Conservation (phyloP, 1,139 yeast species). For the Wickerhamiella pararugosa region DNA sequence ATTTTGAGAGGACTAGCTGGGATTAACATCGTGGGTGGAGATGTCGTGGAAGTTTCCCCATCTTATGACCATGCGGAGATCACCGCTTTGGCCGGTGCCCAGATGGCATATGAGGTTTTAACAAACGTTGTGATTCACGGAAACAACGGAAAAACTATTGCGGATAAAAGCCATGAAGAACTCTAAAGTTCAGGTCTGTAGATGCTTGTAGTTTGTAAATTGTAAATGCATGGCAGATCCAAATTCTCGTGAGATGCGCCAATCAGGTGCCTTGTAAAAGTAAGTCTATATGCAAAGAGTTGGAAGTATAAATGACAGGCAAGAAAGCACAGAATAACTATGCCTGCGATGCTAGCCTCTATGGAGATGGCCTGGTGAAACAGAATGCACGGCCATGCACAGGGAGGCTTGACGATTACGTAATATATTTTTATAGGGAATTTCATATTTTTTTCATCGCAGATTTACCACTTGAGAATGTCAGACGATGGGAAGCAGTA, state of each 20-base stretch:
- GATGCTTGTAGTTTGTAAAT: not conserved
- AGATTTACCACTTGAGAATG: not conserved
- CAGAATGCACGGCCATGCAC: no score
- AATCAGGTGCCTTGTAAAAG: no score
- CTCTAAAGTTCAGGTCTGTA: not conserved
- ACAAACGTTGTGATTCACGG: conserved; percentile 63
- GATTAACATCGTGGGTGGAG: conserved; percentile 59
- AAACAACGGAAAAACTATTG: conserved; percentile 12
- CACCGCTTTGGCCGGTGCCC: conserved; percentile 66
- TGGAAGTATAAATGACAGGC: no score
- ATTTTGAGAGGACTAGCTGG: conserved; percentile 43
- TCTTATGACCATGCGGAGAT: conserved; percentile 56
- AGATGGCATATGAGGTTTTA: conserved; percentile 51
- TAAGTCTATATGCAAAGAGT: no score
- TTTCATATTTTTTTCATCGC: no score
- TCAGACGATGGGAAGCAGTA: conserved; percentile 40
- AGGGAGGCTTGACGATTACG: no score
- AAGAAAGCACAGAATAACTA: no score
- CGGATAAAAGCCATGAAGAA: conserved; percentile 17
- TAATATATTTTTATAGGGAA: no score
- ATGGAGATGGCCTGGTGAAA: no score
- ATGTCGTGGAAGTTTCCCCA: conserved; percentile 65
- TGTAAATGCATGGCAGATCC: no score
- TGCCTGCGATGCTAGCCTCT: no score
- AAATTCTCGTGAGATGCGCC: no score